Base-by-base conservation (phyloP, 2,329 filamentous ascomycete genomes). In the Nemania sp. region DNA sequence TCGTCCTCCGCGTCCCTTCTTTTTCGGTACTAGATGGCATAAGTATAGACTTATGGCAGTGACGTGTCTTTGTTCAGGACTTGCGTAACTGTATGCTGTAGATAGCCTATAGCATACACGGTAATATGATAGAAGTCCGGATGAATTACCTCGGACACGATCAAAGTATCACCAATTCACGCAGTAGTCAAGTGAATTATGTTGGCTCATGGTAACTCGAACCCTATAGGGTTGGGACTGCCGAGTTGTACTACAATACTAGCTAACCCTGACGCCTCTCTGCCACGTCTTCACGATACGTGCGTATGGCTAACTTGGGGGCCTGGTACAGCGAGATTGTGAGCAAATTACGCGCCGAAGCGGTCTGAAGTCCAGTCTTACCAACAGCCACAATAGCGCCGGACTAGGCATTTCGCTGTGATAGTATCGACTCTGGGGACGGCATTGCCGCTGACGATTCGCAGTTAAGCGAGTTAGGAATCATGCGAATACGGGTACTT, bases 401-500 rank as follows among this genome's bases (percentile, higher is more conserved):
- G 32, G 45, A 38, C 27, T 43, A 27, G n/a, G 20, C 26, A 0
- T 38, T 13, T 32, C 3, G 29, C 51, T 59, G 41, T 35, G 49
- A 41, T 18, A 20, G 41, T 47, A 13, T 26, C 22, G 38, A 67
- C 27, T 24, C 13, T 35, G 32, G 13, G 18, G 29, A 45, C 62
- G 63, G 63, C 41, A 24, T 66, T n/a, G 54, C 67, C 63, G 63
- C 47, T 38, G 13, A 49, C 15, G 43, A 55, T 38, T 24, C 57
- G 54, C 32, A 35, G 24, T 13, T 45, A 66, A 56, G 41, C 63
- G 47, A 59, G 7, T 55, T 41, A 45, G 29, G 15, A 45, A 59
- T 63, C 62, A 53, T 51, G 20, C 54, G 20, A 35, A 66, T 64
- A 68, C 57, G 41, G 41, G 47, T 41, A 58, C 24, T 53, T 45